Percentiles rank a stretch among this genome's conserved stretches.
These are phyloP conservation scores for Verbascum thapsus DNA, from an alignment of 257 asterid genomes.

Conservation along the genomic window DNA sequence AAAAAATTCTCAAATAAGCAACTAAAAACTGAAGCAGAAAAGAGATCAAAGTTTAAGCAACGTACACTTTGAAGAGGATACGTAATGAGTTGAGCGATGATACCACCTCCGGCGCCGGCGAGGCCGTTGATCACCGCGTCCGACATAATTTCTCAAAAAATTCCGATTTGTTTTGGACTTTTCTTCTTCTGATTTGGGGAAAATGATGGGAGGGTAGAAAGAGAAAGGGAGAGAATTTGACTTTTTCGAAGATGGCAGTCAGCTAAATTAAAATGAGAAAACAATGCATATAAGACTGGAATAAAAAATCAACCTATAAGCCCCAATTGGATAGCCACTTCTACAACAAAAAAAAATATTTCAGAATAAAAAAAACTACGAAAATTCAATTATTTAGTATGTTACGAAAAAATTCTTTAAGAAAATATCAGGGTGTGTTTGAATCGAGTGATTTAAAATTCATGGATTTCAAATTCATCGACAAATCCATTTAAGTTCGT, in stretches of 20 bases:
- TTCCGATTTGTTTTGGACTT: not conserved
- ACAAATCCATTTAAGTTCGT: too few relatives aligned
- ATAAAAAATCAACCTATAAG: too few relatives aligned
- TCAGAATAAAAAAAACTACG: too few relatives aligned
- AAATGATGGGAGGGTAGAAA: slow-evolving; percentile 26
- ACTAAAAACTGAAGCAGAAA: not conserved
- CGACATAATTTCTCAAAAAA: slow-evolving; percentile 51
- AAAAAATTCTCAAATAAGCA: not conserved
- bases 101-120: slow-evolving; percentile 98
- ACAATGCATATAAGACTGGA: too few relatives aligned
- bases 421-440: too few relatives aligned
- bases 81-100: slow-evolving; percentile 90
- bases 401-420: too few relatives aligned
- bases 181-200: slow-evolving; percentile 8
- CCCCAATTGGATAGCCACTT: too few relatives aligned
- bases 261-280: slow-evolving; percentile 33
- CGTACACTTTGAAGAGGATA: slow-evolving; percentile 92
- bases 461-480: too few relatives aligned
- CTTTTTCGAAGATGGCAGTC: slow-evolving; percentile 33
- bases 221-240: slow-evolving; percentile 27
- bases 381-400: too few relatives aligned
- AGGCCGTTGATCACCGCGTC: slow-evolving; percentile 97
- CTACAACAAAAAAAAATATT: too few relatives aligned
- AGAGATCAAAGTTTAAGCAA: not conserved
- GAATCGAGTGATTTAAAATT: too few relatives aligned